Evolutionary conservation across 2,329 filamentous ascomycete genomes (phyloP), one percentile per base, ranked within the genome.

Genomic region (Penicillium griseofulvum): DNA sequence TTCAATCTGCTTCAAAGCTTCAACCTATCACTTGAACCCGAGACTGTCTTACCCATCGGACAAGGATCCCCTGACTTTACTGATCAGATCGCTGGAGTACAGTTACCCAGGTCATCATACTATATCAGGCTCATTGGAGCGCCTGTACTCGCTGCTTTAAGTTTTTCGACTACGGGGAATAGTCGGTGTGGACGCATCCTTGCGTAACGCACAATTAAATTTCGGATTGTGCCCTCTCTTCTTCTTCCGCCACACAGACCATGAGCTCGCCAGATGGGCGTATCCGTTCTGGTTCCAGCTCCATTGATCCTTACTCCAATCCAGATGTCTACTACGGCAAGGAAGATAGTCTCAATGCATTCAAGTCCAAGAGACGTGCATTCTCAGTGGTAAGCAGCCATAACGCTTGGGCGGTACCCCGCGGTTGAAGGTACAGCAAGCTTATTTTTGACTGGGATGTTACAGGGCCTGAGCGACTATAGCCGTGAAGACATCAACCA

Each of bases 311-410:
- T 5, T 81, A 80, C 65, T 82, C 83, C 36, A 75, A 82, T 37
- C 78, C 83, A 9, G 78, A 82, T 57, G 72, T 84, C 60, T 86
- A 86, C 71, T 86, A 86, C 72, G 82, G 83, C 33, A 69, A 75
- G 61, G 75, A 80, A 49, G 77, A 77, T 55, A 75, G 80, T 59
- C 69, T 73, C 58, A 75, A 76, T 64, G 72, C 68, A 37, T 62
- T 75, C 59, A 78, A 80, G 66, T 70, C 75, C 49, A 73, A 74
- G 57, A 75, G 80, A 52, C 75, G 83, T 57, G 82, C 82, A 5
- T 81, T 82, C 65, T 84, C 82, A 34, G 77, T 80, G 56, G 82
- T 84, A 74, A 70, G 81, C 70, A 42, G 47, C 55, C 54, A 58
- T 48, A 26, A 29, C 45, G 46, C 45, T 19, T 55, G 42, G 49